Percentiles rank a stretch among this genome's conserved stretches.
phyloP scores from a whole-genome alignment of 2,329 filamentous ascomycete species.

The Nannizzia gypsea region DNA sequence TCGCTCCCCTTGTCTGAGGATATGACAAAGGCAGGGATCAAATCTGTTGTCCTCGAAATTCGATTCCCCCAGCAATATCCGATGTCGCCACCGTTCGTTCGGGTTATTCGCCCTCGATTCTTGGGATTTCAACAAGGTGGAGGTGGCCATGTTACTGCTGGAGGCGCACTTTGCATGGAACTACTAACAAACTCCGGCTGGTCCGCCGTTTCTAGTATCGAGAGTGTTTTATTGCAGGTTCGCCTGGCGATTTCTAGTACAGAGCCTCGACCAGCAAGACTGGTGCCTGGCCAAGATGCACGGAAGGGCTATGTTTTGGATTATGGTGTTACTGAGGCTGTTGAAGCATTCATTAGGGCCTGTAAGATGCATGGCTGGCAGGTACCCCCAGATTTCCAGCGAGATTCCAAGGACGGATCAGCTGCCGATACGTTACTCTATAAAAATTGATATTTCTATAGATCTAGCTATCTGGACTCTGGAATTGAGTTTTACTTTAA shows the following conservation, averaged over 20 bases:
- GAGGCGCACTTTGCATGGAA: constrained; percentile 77
- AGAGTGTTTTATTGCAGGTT: constrained; percentile 70
- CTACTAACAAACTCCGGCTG: constrained; percentile 74
- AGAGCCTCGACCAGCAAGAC: constrained; percentile 60
- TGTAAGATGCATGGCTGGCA: constrained; percentile 61
- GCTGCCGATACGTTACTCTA: not conserved
- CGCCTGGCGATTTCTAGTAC: constrained; percentile 59
- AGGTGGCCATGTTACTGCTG: constrained; percentile 73
- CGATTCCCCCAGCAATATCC: constrained; percentile 69
- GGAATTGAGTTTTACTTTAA: no score
- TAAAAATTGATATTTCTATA: not conserved
- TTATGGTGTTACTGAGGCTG: constrained; percentile 59
- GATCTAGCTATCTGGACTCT: not conserved
- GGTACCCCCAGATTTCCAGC: constrained; percentile 51
- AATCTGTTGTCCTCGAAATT: constrained; percentile 67
- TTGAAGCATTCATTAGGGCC: constrained; percentile 60
- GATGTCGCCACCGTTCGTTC: constrained; percentile 68
- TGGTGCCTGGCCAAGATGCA: constrained; percentile 31
- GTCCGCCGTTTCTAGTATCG: constrained; percentile 60
- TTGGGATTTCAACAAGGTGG: constrained; percentile 59
- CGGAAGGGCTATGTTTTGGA: constrained; percentile 25
- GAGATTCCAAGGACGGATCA: constrained; percentile 12
- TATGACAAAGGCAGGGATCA: constrained; percentile 51
- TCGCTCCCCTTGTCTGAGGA: constrained; percentile 59
- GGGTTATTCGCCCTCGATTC: constrained; percentile 71